Evolutionary conservation across 495 filamentous ascomycete species (phyloP), one percentile per base, ranked within the genome.

Genomic region (Penicillium paxilli): DNA sequence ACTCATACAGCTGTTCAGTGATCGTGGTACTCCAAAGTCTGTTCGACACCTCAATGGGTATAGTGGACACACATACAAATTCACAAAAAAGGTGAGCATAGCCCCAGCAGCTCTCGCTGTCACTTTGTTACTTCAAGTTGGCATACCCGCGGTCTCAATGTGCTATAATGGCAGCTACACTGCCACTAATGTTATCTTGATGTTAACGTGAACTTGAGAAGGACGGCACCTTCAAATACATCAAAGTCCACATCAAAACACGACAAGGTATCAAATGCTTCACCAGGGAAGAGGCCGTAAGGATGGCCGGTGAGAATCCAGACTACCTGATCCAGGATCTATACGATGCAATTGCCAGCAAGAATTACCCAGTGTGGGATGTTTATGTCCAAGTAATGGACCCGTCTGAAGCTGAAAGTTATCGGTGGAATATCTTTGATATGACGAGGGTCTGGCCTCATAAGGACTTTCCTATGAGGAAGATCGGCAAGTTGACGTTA

Each of bases 51-150:
- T 88, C 68, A 86, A 88, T 54, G 82, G 80, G 17, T 90, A 86
- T 62, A 78, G 78, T 56, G 79, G 77, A 12, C 83, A 89, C 63
- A 87, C 87, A 1, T 90, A 84, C 69, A 88, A 82, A 49, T 80
- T 87, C 41, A 81, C 79, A 37, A 85, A 80, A 45, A 63, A 83
- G 55, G 84, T 83, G 48, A 14, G 2, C 20, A 30, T 17, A 8
- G n/a, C n/a, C n/a, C n/a, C n/a, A n/a, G n/a, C n/a, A n/a, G n/a
- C n/a, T n/a, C n/a, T n/a, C n/a, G n/a, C n/a, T n/a, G n/a, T n/a
- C n/a, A n/a, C n/a, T n/a, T n/a, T n/a, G n/a, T n/a, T n/a, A n/a
- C n/a, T n/a, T n/a, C n/a, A n/a, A n/a, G n/a, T n/a, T n/a, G n/a
- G n/a, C n/a, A n/a, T n/a, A n/a, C n/a, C n/a, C n/a, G n/a, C n/a